phyloP scores from a whole-genome alignment of 768 basidiomycete species.

The Coprinopsis strossmayeri region DNA sequence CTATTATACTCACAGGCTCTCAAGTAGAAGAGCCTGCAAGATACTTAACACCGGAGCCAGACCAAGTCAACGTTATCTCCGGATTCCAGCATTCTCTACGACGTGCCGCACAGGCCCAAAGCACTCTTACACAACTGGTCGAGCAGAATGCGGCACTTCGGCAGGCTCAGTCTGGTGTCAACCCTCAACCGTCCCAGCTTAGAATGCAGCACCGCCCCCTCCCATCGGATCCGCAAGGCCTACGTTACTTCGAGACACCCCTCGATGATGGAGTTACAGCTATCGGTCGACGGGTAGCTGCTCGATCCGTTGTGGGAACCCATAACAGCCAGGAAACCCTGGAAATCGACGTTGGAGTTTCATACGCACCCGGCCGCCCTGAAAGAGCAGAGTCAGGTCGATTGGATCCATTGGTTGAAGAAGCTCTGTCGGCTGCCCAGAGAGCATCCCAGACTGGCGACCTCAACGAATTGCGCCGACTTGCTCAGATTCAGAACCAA shows the following conservation, averaged over 20 bases:
- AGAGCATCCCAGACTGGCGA: constrained; percentile 16
- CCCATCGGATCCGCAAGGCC: background rate
- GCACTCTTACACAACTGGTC: constrained; percentile 4
- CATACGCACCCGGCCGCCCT: constrained; percentile 6
- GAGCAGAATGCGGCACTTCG: constrained; percentile 4
- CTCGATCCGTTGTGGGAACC: too few relatives aligned
- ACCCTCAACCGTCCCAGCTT: background rate
- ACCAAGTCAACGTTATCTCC: constrained; percentile 3
- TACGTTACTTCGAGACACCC: background rate
- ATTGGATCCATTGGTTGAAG: constrained; percentile 4
- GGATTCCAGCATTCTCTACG: constrained; percentile 7
- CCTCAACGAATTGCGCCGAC: constrained; percentile 12
- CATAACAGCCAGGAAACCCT: too few relatives aligned
- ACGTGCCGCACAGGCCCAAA: constrained; percentile 2
- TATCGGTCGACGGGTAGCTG: constrained; percentile 34
- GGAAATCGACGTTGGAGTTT: constrained; percentile 12
- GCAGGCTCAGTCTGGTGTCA: background rate
- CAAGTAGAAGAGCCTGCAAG: constrained; percentile 6
- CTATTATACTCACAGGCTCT: constrained; percentile 27
- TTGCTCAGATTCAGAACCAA: constrained; percentile 10
- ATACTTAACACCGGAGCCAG: background rate
- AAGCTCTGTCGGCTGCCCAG: background rate
- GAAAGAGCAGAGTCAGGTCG: background rate
- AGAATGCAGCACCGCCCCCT: constrained; percentile 4
- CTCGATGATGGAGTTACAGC: constrained; percentile 30